A percentile compares a stretch with the other conserved stretches of the same genome.
These are phyloP conservation scores for grape (Vitis vinifera) DNA, from an alignment of 164 flowering plant species.

Conservation along the genomic window DNA sequence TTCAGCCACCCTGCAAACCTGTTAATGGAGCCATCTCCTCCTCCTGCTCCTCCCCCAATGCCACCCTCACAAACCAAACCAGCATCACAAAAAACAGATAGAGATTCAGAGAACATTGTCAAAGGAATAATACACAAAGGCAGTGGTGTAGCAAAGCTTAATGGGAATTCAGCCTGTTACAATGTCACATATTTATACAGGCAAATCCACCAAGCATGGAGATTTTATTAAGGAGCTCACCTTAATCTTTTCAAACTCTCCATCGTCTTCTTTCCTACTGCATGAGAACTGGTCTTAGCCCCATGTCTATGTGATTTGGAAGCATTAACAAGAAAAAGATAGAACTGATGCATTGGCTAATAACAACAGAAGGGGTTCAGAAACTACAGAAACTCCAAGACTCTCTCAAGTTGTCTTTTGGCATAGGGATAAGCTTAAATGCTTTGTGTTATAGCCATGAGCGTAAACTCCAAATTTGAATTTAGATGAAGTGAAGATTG, in stretches of 20 bases:
- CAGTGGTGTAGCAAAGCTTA: too few species aligned
- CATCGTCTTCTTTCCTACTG: background rate
- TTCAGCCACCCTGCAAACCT: background rate
- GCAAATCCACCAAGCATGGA: background rate
- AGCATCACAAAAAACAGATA: background rate
- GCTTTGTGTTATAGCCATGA: too few species aligned
- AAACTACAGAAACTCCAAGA: too few species aligned
- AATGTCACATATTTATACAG: background rate
- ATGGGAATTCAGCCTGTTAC: background rate
- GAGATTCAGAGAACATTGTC: constrained; percentile 1
- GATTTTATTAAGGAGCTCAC: background rate
- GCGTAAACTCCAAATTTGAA: too few species aligned
- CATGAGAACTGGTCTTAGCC: background rate
- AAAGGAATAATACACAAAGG: background rate
- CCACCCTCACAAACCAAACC: background rate
- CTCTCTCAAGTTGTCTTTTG: too few species aligned
- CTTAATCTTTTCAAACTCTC: background rate
- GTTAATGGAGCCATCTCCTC: background rate
- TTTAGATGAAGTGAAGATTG: too few species aligned
- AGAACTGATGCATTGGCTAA: background rate
- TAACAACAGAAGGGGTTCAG: background rate
- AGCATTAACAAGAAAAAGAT: background rate
- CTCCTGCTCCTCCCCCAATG: background rate
- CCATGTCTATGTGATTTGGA: constrained; percentile 1
- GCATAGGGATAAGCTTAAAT: too few species aligned